phyloP scores from a whole-genome alignment of 352 stramenopile species.

The Globisporangium uncinulatum region DNA sequence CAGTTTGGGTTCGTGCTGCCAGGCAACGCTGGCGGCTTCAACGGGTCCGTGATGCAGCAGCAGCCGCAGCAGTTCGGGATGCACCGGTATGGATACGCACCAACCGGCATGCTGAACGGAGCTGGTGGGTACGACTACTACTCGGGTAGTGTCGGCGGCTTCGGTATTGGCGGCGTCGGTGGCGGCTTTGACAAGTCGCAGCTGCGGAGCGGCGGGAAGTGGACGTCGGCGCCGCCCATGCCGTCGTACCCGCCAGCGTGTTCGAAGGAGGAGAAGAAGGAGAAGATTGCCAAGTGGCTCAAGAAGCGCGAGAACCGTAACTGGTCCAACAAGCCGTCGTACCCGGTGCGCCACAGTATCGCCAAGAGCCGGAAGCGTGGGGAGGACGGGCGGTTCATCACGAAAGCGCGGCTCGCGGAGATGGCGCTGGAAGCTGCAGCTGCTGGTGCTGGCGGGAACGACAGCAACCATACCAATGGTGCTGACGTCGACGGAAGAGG shows the following conservation, averaged over 20 bases:
- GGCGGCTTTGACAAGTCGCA: conserved; percentile 43
- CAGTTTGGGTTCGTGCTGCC: conserved; percentile 17
- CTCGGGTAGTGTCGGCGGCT: background rate
- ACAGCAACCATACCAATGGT: conserved; percentile 7
- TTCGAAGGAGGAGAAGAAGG: conserved; percentile 80
- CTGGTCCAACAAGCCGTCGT: conserved; percentile 84
- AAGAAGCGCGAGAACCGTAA: conserved; percentile 83
- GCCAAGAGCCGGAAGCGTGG: conserved; percentile 78
- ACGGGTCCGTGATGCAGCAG: conserved; percentile 7
- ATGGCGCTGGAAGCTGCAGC: conserved; percentile 59
- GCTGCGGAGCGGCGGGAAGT: conserved; percentile 51
- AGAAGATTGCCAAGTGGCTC: conserved; percentile 80
- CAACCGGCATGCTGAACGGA: conserved; percentile 15
- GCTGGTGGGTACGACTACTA: conserved; percentile 49
- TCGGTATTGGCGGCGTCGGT: conserved; percentile 14
- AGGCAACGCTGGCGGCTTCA: conserved; percentile 16
- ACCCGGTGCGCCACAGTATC: conserved; percentile 78
- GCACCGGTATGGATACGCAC: conserved; percentile 39
- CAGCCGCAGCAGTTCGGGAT: conserved; percentile 40
- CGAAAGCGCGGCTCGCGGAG: conserved; percentile 61
- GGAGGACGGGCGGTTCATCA: conserved; percentile 81
- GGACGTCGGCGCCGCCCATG: conserved; percentile 63
- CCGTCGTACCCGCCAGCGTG: conserved; percentile 69
- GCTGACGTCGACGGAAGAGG: conserved; percentile 5
- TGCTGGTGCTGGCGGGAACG: background rate